Evolutionary conservation across 2,329 filamentous ascomycete species (phyloP).

Genomic region (Sphaerulina vaccinii): DNA sequence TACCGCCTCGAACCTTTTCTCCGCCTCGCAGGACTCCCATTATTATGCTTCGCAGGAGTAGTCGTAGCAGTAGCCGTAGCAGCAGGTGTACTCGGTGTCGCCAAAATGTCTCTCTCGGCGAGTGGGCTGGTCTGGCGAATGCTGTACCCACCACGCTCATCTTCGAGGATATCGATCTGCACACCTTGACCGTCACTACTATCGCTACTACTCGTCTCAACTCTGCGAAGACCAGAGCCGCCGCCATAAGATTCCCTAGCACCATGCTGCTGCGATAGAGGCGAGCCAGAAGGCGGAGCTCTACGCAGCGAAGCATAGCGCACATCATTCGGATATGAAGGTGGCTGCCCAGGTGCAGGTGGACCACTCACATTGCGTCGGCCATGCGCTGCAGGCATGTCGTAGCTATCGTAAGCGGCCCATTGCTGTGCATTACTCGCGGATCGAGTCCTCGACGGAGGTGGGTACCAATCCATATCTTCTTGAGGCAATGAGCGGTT

Average conservation of each 20-base stretch:
- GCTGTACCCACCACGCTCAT: slow-evolving; percentile 27
- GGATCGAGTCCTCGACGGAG: slow-evolving; percentile 41
- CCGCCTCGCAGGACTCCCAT: slow-evolving; percentile 25
- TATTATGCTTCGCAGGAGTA: slow-evolving; percentile 14
- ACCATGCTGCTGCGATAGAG: slow-evolving; percentile 21
- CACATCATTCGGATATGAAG: slow-evolving; percentile 27
- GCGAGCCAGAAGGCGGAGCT: slow-evolving; percentile 28
- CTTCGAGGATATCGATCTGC: slow-evolving; percentile 31
- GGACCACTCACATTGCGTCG: slow-evolving; percentile 39
- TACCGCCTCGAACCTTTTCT: slow-evolving; percentile 21
- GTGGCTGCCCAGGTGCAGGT: slow-evolving; percentile 19
- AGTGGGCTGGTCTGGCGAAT: slow-evolving; percentile 17
- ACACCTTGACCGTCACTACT: slow-evolving; percentile 35
- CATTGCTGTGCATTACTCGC: slow-evolving; percentile 39
- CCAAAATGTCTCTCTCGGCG: background rate
- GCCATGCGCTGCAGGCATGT: slow-evolving; percentile 37
- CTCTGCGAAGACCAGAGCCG: slow-evolving; percentile 25
- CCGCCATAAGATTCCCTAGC: slow-evolving; percentile 18
- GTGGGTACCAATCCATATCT: slow-evolving; percentile 42
- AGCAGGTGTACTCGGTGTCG: slow-evolving; percentile 13
- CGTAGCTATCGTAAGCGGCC: slow-evolving; percentile 40
- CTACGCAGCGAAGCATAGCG: slow-evolving; percentile 35
- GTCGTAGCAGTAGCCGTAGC: slow-evolving; percentile 14
- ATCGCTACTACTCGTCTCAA: slow-evolving; percentile 26
- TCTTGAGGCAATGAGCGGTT: slow-evolving; percentile 48